Conservation (phyloP, 352 stramenopile genomes). For the Phytophthora sp. region DNA sequence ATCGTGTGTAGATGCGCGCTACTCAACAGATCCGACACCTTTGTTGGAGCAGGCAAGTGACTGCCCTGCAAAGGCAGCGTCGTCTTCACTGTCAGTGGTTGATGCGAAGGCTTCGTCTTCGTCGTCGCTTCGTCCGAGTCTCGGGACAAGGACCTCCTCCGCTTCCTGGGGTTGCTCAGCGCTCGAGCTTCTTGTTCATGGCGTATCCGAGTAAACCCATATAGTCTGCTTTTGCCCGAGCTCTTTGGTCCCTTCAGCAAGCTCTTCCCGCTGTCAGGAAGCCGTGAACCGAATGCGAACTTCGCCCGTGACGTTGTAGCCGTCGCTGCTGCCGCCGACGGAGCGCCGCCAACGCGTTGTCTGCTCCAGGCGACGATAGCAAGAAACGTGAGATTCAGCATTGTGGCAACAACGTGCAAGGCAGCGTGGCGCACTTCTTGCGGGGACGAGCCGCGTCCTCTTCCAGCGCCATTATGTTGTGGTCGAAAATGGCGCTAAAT, state of each 20-base stretch:
- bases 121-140: constrained; percentile 11
- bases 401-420: background rate
- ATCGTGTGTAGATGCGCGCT: constrained; percentile 7
- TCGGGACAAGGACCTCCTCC: constrained; percentile 20
- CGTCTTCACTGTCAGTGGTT: constrained; percentile 10
- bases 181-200: constrained; percentile 1
- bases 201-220: background rate
- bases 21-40: constrained; percentile 21
- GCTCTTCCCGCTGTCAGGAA: constrained; percentile 16
- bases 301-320: constrained; percentile 6
- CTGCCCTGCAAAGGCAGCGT: constrained; percentile 14
- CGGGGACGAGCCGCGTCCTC: constrained; percentile 13
- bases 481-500: constrained; percentile 8
- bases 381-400: background rate
- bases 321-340: background rate
- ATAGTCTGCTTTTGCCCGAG: background rate
- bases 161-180: constrained; percentile 4
- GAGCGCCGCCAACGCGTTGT: constrained; percentile 17
- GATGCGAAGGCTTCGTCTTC: constrained; percentile 10
- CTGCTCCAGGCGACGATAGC: no score
- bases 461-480: constrained; percentile 10
- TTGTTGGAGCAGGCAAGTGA: constrained; percentile 27
- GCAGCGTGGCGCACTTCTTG: constrained; percentile 30
- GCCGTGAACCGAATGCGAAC: constrained; percentile 38
- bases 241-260: constrained; percentile 10